These are phyloP conservation scores for Somion occarium DNA, from an alignment of 1,284 basidiomycete species.

Conservation along the genomic window DNA sequence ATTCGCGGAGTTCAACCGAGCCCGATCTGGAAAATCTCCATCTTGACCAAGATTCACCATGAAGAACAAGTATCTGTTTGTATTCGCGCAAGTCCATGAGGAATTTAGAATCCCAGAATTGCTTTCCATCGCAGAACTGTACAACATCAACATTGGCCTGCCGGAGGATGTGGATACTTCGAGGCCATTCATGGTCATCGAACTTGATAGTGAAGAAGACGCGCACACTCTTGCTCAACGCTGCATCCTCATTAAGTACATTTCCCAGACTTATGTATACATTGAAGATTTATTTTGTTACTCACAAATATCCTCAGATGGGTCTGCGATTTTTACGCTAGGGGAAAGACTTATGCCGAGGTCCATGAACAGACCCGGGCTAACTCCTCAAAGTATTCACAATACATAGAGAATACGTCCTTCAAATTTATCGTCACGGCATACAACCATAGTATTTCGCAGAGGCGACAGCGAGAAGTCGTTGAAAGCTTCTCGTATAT, in stretches of 20 bases:
- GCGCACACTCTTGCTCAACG: constrained; percentile 70
- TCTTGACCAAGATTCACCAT: constrained; percentile 1
- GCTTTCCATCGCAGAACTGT: constrained; percentile 61
- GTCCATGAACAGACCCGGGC: constrained; percentile 58
- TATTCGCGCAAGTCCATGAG: constrained; percentile 76
- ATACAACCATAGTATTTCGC: constrained; percentile 73
- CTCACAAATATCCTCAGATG: constrained; percentile 42
- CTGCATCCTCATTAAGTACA: constrained; percentile 82
- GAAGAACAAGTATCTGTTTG: constrained; percentile 50
- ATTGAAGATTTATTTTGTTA: constrained; percentile 4
- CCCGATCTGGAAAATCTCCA: too few species aligned
- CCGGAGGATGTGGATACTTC: constrained; percentile 45
- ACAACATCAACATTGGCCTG: constrained; percentile 52
- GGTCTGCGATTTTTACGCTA: constrained; percentile 73
- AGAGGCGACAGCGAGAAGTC: constrained; percentile 58
- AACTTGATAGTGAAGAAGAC: constrained; percentile 68
- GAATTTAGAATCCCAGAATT: constrained; percentile 84
- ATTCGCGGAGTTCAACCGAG: too few species aligned
- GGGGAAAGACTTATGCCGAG: constrained; percentile 62
- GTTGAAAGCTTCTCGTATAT: constrained; percentile 87
- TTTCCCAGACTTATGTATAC: constrained; percentile 2
- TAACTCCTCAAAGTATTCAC: constrained; percentile 50
- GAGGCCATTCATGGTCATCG: constrained; percentile 75
- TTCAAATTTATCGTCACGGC: constrained; percentile 82
- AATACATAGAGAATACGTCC: constrained; percentile 59